Percentiles rank a stretch among this genome's conserved stretches.
Conservation (phyloP, 306 rosid genomes). For the Medicago ruthenica region DNA sequence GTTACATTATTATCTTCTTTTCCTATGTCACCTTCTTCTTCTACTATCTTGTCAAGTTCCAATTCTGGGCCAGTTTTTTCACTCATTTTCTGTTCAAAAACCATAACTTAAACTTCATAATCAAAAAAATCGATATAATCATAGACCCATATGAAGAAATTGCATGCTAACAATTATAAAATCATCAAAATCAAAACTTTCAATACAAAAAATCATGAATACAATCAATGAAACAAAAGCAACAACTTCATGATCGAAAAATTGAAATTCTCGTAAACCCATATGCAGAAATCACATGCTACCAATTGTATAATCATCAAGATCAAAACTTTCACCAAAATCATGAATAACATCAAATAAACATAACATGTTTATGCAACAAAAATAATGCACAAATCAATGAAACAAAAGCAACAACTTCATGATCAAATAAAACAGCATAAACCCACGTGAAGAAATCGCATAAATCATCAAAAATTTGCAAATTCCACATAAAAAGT, state of each 20-base stretch:
- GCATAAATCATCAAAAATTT: no score
- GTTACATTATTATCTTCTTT: slow-evolving; percentile 49
- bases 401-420: no score
- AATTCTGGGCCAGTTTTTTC: slow-evolving; percentile 62
- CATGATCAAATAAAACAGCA: no score
- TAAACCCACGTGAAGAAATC: no score
- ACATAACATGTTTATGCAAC: no score
- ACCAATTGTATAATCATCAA: background rate
- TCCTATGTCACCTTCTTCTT: slow-evolving; percentile 42
- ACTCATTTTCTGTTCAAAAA: slow-evolving; percentile 40
- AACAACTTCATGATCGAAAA: slow-evolving; percentile 4
- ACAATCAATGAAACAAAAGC: background rate
- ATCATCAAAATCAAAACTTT: background rate
- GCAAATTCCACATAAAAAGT: no score
- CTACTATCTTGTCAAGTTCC: slow-evolving; percentile 48
- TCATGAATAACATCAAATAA: background rate
- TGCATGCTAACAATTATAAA: background rate
- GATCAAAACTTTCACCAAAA: background rate
- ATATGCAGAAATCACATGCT: background rate
- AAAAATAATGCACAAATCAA: no score
- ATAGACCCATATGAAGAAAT: slow-evolving; percentile 33
- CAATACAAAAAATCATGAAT: background rate
- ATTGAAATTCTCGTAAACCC: slow-evolving; percentile 28
- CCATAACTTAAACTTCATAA: background rate
- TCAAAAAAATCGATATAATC: slow-evolving; percentile 7